A percentile compares a stretch with the other conserved stretches of the same genome.
Conservation (phyloP, 1,284 basidiomycete genomes). For the Mrakiaceae sp. region DNA sequence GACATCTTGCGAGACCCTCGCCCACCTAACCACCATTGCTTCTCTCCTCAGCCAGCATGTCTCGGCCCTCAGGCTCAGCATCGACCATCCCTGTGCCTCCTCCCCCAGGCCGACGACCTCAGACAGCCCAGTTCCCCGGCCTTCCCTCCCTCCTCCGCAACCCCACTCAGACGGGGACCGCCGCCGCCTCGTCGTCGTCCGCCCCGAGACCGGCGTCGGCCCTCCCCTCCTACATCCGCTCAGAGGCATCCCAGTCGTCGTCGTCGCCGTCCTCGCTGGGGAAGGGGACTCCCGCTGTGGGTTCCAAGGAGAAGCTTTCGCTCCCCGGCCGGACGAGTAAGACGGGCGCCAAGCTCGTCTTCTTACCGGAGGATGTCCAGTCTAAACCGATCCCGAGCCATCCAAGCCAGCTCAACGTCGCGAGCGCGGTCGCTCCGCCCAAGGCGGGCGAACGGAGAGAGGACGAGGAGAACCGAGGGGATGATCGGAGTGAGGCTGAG, state of each 20-base stretch:
- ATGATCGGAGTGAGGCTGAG: conserved; percentile 54
- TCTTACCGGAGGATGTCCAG: conserved; percentile 82
- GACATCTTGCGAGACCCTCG: too few species aligned
- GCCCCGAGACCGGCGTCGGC: conserved; percentile 2
- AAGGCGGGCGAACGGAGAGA: conserved; percentile 29
- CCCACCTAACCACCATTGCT: too few species aligned
- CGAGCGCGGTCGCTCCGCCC: conserved; percentile 5
- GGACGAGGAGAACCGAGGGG: conserved; percentile 34
- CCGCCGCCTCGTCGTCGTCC: too few species aligned
- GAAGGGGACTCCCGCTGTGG: conserved; percentile 8
- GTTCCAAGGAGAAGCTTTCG: conserved; percentile 26
- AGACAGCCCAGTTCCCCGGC: conserved; percentile 8
- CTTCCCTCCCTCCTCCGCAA: conserved; percentile 8
- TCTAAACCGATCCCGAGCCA: conserved; percentile 55
- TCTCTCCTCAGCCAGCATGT: neutral
- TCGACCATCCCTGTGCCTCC: neutral
- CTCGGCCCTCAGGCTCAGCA: neutral
- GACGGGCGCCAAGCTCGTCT: conserved; percentile 80
- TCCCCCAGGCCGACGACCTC: conserved; percentile 8
- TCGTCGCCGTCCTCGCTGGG: neutral
- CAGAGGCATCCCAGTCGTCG: neutral
- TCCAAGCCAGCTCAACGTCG: conserved; percentile 21
- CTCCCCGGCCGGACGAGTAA: conserved; percentile 68
- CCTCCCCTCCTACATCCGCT: conserved; percentile 9
- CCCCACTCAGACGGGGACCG: neutral